Evolutionary conservation across 2,329 filamentous ascomycete genomes (phyloP).

Genomic region (Ramichloridium luteum): DNA sequence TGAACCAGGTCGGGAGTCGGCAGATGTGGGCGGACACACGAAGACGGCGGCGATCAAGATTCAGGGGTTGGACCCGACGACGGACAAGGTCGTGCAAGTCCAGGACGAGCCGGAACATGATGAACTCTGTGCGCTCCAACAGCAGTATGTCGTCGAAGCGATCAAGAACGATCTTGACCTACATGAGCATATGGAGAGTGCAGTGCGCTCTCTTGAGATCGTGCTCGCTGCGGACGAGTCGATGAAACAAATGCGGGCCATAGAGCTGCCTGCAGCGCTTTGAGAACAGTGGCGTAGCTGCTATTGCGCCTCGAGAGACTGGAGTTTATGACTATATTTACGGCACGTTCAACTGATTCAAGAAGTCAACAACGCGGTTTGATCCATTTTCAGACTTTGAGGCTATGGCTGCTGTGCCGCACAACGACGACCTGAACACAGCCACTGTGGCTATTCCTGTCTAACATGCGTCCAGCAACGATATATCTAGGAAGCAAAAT

Average conservation of each 20-base stretch:
- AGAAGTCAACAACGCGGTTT: no score
- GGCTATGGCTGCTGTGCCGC: no score
- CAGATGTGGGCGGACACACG: conserved; percentile 2
- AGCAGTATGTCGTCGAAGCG: conserved; percentile 1
- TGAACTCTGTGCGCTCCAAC: conserved; percentile 1
- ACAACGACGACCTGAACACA: no score
- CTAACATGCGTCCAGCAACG: no score
- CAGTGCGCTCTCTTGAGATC: conserved; percentile 1
- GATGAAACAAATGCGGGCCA: neutral
- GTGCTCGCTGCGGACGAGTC: conserved; percentile 1
- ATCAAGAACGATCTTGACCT: neutral
- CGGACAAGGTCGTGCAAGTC: conserved; percentile 2
- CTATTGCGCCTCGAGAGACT: no score
- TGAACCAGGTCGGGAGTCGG: neutral
- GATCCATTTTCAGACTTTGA: no score
- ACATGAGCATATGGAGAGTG: conserved; percentile 2
- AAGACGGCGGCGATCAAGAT: neutral
- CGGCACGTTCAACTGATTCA: no score
- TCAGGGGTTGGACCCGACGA: neutral
- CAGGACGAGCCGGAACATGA: conserved; percentile 1
- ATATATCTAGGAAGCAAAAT: no score
- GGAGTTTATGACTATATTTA: no score
- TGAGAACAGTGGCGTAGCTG: no score
- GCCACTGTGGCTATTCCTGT: no score
- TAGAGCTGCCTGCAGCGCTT: no score